Evolutionary conservation across 2,329 filamentous ascomycete species (phyloP).

Genomic region (Fusarium bactridioides): DNA sequence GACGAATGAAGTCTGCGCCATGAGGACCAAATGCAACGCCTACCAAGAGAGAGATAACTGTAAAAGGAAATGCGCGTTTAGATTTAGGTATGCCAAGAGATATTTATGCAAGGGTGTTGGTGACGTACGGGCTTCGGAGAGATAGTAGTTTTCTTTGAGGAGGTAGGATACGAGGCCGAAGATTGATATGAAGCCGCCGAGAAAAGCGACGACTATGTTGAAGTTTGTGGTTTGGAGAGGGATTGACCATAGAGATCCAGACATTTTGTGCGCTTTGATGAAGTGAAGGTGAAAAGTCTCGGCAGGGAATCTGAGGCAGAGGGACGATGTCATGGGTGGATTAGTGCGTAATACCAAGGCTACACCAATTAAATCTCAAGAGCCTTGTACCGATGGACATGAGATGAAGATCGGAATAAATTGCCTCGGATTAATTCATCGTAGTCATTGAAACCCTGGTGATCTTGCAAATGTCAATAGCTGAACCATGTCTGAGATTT

Average conservation of each 20-base stretch:
- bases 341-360: neutral
- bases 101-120: neutral
- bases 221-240: constrained; percentile 74
- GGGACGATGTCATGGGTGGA: neutral
- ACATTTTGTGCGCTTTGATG: neutral
- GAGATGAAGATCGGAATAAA: neutral
- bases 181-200: constrained; percentile 89
- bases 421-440: neutral
- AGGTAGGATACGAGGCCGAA: constrained; percentile 92
- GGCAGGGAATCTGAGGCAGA: neutral
- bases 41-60: constrained; percentile 84
- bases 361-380: neutral
- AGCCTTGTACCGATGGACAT: too few relatives aligned
- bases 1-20: constrained; percentile 78
- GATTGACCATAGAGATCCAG: constrained; percentile 43
- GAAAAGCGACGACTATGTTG: constrained; percentile 81
- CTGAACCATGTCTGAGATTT: neutral
- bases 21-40: constrained; percentile 82
- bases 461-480: neutral
- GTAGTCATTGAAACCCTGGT: too few relatives aligned
- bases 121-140: constrained; percentile 84
- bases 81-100: constrained; percentile 12
- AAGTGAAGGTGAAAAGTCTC: neutral
- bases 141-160: constrained; percentile 87
- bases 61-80: neutral